Evolutionary conservation across 106 monocot species (phyloP).

Genomic region (Allium sativum): DNA sequence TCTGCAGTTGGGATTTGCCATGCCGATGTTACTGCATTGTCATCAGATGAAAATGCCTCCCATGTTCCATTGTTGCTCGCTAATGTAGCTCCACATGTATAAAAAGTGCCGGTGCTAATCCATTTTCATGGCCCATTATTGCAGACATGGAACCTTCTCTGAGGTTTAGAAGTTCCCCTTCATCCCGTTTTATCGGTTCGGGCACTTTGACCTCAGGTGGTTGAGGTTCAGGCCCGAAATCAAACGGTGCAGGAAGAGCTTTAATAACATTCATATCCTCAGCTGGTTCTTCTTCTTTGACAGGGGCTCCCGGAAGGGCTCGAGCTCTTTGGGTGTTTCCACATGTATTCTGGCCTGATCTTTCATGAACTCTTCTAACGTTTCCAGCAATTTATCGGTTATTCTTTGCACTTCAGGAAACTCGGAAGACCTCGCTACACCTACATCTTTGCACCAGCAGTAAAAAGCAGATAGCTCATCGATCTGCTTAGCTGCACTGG

Average conservation of each 20-base stretch:
- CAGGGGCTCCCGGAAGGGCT: background rate
- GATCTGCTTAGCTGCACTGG: constrained; percentile 73
- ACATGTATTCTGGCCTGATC: constrained; percentile 41
- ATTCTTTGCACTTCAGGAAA: constrained; percentile 81
- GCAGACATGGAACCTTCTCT: constrained; percentile 36
- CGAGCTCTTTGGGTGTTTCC: constrained; percentile 26
- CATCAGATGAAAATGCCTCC: constrained; percentile 39
- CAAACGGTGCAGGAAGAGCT: constrained; percentile 67
- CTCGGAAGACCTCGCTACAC: constrained; percentile 68
- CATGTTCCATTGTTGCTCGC: constrained; percentile 17
- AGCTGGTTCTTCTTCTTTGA: constrained; percentile 24
- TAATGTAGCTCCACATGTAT: background rate
- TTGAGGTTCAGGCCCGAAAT: constrained; percentile 23
- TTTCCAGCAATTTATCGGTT: constrained; percentile 58
- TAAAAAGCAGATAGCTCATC: constrained; percentile 70
- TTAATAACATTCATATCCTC: constrained; percentile 56
- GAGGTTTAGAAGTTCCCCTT: constrained; percentile 52
- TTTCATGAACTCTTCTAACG: constrained; percentile 71
- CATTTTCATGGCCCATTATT: constrained; percentile 55
- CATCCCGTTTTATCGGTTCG: constrained; percentile 9
- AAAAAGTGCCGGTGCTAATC: constrained; percentile 72
- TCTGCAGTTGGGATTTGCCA: constrained; percentile 78
- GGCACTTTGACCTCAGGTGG: constrained; percentile 5
- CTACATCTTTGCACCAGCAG: constrained; percentile 67
- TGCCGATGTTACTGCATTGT: constrained; percentile 43